Percentiles rank a stretch among this genome's conserved stretches.
These are phyloP conservation scores for Phialophora verrucosa DNA, from an alignment of 2,329 filamentous ascomycete species.

Conservation along the genomic window DNA sequence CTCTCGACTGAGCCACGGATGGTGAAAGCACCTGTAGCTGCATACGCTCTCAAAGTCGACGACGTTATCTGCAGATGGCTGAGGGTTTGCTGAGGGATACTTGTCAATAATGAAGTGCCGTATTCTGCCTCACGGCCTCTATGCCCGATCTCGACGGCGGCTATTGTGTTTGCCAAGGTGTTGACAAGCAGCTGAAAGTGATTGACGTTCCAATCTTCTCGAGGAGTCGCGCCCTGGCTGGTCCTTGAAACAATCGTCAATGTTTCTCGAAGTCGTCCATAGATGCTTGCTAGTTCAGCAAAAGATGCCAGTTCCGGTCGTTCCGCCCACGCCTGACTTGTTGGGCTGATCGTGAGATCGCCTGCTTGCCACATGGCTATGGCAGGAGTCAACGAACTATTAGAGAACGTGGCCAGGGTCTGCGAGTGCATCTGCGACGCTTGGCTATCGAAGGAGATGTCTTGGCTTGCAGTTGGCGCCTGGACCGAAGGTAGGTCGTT, in stretches of 20 bases:
- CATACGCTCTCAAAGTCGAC: constrained; percentile 86
- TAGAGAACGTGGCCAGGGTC: constrained; percentile 44
- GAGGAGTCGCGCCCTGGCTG: constrained; percentile 10
- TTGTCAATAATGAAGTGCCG: constrained; percentile 77
- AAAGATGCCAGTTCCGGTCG: constrained; percentile 31
- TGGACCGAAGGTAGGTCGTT: constrained; percentile 58
- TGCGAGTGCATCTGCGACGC: constrained; percentile 37
- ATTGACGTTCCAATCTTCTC: constrained; percentile 22
- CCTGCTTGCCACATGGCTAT: constrained; percentile 33
- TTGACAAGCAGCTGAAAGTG: constrained; percentile 32
- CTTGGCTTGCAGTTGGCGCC: constrained; percentile 35
- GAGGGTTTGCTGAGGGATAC: constrained; percentile 80
- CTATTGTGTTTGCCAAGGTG: constrained; percentile 67
- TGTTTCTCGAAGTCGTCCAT: constrained; percentile 40
- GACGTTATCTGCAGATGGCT: constrained; percentile 87
- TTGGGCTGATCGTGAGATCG: constrained; percentile 31
- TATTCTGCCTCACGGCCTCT: constrained; percentile 78
- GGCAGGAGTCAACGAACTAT: constrained; percentile 30
- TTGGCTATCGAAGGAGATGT: constrained; percentile 19
- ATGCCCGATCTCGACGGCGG: constrained; percentile 88
- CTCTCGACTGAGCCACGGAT: constrained; percentile 69
- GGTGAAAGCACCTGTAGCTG: constrained; percentile 72
- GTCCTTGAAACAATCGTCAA: constrained; percentile 25
- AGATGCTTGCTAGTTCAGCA: constrained; percentile 39
- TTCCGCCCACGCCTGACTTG: constrained; percentile 31